Evolutionary conservation across 163 green algal species (phyloP).

Genomic region (Volvox carteri): DNA sequence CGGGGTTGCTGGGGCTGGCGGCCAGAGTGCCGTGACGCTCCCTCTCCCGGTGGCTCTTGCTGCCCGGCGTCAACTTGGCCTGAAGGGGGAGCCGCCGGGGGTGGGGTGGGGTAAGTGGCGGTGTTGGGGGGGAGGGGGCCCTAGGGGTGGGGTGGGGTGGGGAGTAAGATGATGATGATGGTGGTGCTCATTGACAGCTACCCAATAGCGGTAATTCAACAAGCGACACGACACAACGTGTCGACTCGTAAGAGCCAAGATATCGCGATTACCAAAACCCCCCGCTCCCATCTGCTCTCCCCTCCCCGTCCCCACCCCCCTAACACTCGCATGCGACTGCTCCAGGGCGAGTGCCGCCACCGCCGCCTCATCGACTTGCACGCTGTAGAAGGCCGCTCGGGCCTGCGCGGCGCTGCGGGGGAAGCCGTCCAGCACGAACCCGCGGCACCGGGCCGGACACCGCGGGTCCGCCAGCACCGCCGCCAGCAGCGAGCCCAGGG

Average conservation of each 20-base stretch:
- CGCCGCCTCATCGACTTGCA: conserved; percentile 43
- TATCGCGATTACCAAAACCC: too few relatives aligned
- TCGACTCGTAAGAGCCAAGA: too few relatives aligned
- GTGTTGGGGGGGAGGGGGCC: not conserved
- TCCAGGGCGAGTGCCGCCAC: conserved; percentile 8
- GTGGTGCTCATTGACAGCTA: too few relatives aligned
- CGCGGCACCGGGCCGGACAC: conserved; percentile 55
- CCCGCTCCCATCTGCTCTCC: too few relatives aligned
- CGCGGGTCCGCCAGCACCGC: conserved; percentile 54
- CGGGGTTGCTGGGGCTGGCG: not conserved
- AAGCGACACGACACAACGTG: too few relatives aligned
- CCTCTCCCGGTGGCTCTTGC: not conserved
- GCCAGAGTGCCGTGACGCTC: not conserved
- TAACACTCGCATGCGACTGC: conserved; percentile 1
- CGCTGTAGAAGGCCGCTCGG: conserved; percentile 12
- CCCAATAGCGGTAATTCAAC: too few relatives aligned
- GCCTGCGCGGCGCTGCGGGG: conserved; percentile 64
- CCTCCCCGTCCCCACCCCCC: not conserved
- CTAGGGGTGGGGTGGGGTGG: not conserved
- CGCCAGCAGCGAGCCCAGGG: conserved; percentile 62
- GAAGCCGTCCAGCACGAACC: conserved; percentile 87
- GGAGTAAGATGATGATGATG: not conserved
- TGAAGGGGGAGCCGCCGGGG: not conserved
- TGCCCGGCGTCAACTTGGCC: not conserved
- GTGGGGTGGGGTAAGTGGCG: not conserved